These are phyloP conservation scores for Amanita inopinata DNA, from an alignment of 768 basidiomycete species.

Conservation along the genomic window DNA sequence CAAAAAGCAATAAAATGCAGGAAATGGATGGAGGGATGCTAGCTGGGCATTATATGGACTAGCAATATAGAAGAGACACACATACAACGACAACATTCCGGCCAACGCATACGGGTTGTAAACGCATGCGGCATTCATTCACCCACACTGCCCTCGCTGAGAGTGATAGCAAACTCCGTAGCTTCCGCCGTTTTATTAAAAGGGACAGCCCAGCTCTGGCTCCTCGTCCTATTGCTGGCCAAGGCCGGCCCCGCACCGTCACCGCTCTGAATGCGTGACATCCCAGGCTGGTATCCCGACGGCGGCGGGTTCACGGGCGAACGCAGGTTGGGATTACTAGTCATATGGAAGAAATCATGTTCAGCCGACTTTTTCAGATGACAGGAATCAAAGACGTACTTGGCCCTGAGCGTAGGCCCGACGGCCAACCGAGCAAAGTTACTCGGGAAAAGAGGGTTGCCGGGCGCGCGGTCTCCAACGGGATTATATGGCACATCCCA, in stretches of 20 bases:
- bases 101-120: no score
- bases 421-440: constrained; percentile 63
- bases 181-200: background rate
- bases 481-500: constrained; percentile 31
- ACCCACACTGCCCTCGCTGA: background rate
- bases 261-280: background rate
- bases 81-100: background rate
- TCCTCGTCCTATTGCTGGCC: constrained; percentile 1
- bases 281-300: background rate
- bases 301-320: background rate
- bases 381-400: constrained; percentile 18
- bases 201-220: background rate
- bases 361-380: background rate
- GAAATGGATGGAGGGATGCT: no score
- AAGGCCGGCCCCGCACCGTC: background rate
- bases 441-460: constrained; percentile 74
- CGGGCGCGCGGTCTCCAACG: constrained; percentile 57
- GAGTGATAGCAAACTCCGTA: background rate
- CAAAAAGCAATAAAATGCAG: no score
- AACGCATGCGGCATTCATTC: no score
- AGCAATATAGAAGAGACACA: background rate
- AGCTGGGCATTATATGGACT: no score
- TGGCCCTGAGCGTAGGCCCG: constrained; percentile 55
- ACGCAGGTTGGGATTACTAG: background rate
- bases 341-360: background rate